Conservation (phyloP, 2,329 filamentous ascomycete genomes). For the Diaporthe citriasiana region DNA sequence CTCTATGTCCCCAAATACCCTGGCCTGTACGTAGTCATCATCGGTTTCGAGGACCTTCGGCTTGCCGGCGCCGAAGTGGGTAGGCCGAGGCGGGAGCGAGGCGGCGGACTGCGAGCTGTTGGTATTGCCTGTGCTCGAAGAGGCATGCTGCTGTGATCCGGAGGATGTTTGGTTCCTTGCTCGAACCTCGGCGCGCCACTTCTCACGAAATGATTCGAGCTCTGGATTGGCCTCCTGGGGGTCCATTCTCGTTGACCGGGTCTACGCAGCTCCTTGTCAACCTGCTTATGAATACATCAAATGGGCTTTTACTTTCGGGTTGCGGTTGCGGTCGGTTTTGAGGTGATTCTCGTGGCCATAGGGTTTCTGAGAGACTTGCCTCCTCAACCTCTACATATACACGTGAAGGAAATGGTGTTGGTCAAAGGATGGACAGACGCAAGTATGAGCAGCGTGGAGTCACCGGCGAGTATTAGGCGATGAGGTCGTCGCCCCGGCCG, state of each 20-base stretch:
- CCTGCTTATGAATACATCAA: slow-evolving; percentile 41
- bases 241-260: slow-evolving; percentile 45
- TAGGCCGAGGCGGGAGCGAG: slow-evolving; percentile 44
- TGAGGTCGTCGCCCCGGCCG: slow-evolving; percentile 1
- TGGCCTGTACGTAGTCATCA: slow-evolving; percentile 52
- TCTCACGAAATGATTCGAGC: slow-evolving; percentile 85
- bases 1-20: slow-evolving; percentile 54
- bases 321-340: neutral
- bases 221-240: slow-evolving; percentile 71
- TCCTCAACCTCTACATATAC: neutral
- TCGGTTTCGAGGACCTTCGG: slow-evolving; percentile 52
- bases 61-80: slow-evolving; percentile 42
- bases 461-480: neutral
- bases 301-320: neutral
- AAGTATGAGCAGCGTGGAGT: neutral
- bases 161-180: slow-evolving; percentile 51
- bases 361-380: neutral
- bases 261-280: neutral
- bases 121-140: slow-evolving; percentile 19
- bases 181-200: slow-evolving; percentile 87
- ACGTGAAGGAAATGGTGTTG: neutral
- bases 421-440: neutral
- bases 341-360: neutral
- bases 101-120: slow-evolving; percentile 42
- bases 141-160: neutral